These are phyloP conservation scores for Nicotiana undulata DNA, from an alignment of 257 asterid genomes.

Conservation along the genomic window DNA sequence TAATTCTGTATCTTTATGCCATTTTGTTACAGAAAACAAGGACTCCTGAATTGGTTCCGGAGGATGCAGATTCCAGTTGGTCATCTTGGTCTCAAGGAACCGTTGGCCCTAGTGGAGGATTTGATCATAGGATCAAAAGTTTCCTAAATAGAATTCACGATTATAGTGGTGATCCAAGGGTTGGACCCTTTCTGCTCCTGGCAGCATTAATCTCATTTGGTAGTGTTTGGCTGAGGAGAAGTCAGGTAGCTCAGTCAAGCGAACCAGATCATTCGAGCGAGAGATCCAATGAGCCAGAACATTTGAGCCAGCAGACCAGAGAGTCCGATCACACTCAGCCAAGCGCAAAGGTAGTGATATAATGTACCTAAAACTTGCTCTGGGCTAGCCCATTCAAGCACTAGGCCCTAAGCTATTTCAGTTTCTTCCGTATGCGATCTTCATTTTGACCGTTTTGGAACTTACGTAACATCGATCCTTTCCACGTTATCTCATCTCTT, in stretches of 20 bases:
- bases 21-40: constrained; percentile 54
- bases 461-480: background rate
- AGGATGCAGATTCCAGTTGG: constrained; percentile 71
- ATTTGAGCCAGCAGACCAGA: constrained; percentile 9
- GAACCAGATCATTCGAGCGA: constrained; percentile 32
- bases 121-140: constrained; percentile 33
- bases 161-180: constrained; percentile 67
- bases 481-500: background rate
- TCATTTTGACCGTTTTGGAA: background rate
- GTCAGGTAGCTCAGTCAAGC: constrained; percentile 32
- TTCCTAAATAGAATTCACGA: constrained; percentile 28
- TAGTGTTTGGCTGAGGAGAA: constrained; percentile 58
- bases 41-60: constrained; percentile 77
- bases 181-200: constrained; percentile 83
- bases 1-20: background rate
- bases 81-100: constrained; percentile 40
- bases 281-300: background rate
- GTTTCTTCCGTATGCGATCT: background rate
- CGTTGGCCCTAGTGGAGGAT: constrained; percentile 35
- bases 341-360: constrained; percentile 23
- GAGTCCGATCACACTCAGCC: constrained; percentile 25
- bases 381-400: background rate
- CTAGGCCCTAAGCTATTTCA: background rate
- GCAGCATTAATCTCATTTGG: constrained; percentile 67
- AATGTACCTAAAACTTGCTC: background rate